Base-by-base conservation (phyloP, 2,329 filamentous ascomycete species). In the Fusarium chuoi region DNA sequence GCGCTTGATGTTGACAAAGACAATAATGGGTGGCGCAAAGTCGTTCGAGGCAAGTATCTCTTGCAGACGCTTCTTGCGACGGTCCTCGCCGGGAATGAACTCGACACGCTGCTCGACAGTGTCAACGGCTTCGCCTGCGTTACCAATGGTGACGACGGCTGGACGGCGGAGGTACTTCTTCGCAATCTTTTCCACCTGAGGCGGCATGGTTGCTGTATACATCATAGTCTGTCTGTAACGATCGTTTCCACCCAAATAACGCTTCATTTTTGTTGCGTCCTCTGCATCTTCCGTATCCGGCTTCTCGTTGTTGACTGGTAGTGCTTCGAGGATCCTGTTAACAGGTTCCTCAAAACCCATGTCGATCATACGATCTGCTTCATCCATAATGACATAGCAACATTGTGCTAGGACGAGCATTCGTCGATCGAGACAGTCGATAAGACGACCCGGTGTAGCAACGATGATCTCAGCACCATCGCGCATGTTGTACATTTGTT, bases 1-100 rank as follows among this genome's bases (percentile, higher is more conserved):
- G 78, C 95, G 93, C 85, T 98, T 98, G 90, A 98, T 98, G 84
- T 99, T 99, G 89, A 99, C 96, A 82, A 99, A 99, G 73, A 99
- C 95, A 78, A 99, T 99, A 82, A 99, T 97, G 22, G 96, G 96
- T 14, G 96, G 90, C 13, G 89, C 87, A 83, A 95, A 98, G 75
- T 95, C 92, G 75, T 91, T 88, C 3, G 93, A 95, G 54, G 89
- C 87, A 44, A 99, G 90, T 69, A 99, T 96, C 79, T 98, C 94
- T 76, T 92, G 89, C n/a, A 99, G 91, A 6, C 96, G 93, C 84
- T 97, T 97, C 91, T 99, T 98, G 79, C 95, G 91, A 82, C 96
- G 96, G 82, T 99, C 96, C 86, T 99, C 96, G 77, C 95, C 94
- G 0, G 91, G 82, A 24, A 98, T 86, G 80, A 98, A 94, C 82